These are phyloP conservation scores for Benincasa hispida DNA, from an alignment of 306 rosid genomes.

Conservation along the genomic window DNA sequence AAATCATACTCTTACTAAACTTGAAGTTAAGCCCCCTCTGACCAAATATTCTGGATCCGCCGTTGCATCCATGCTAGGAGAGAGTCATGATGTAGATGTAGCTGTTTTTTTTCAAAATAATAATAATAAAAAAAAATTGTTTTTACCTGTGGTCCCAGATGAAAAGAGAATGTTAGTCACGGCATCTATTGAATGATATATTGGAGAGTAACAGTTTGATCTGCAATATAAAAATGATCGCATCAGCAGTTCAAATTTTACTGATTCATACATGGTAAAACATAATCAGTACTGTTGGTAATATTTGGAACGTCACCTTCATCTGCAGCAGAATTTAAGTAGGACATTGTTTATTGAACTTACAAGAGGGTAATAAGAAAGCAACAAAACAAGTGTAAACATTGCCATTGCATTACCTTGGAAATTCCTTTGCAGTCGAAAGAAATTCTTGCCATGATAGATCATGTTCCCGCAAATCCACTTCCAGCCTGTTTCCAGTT, in stretches of 20 bases:
- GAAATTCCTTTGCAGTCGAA: constrained; percentile 21
- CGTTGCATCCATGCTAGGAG: background rate
- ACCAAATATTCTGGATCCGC: background rate
- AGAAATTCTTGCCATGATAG: constrained; percentile 63
- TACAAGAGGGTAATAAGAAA: background rate
- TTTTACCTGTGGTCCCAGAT: constrained; percentile 89
- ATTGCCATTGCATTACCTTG: constrained; percentile 27
- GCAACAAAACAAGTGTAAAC: background rate
- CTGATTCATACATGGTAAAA: background rate
- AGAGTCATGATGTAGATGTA: background rate
- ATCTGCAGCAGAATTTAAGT: background rate
- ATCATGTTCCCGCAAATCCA: constrained; percentile 48
- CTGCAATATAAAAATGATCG: constrained; percentile 26
- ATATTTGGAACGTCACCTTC: background rate
- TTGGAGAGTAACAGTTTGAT: constrained; percentile 35
- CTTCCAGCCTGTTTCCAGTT: constrained; percentile 33
- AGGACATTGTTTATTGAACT: background rate
- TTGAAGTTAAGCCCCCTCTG: background rate
- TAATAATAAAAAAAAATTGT: background rate
- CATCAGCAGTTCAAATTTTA: background rate
- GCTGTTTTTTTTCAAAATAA: too few relatives aligned
- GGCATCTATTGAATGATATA: constrained; percentile 51
- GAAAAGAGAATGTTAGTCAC: constrained; percentile 79
- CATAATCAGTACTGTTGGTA: background rate
- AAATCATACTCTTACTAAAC: background rate